These are phyloP conservation scores for Thinopyrum elongatum DNA, from an alignment of 176 grass and related monocot genomes.

Conservation along the genomic window DNA sequence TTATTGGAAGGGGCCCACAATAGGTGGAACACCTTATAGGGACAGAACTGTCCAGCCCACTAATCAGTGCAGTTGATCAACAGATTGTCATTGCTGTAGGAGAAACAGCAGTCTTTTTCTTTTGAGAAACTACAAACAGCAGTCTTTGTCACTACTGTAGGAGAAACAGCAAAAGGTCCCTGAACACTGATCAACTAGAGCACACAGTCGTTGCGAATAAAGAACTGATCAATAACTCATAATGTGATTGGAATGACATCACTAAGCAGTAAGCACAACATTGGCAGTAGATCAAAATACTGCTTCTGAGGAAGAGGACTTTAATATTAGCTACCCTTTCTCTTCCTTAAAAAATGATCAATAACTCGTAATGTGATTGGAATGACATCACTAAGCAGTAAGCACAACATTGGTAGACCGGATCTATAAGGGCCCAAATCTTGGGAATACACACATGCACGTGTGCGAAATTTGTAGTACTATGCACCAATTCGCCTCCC, in stretches of 20 bases:
- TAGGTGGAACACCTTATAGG: neutral
- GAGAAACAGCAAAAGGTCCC: neutral
- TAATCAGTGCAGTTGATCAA: too few species aligned
- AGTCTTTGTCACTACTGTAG: neutral
- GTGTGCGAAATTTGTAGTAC: neutral
- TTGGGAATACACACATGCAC: neutral
- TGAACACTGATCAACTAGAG: neutral
- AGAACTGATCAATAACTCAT: neutral
- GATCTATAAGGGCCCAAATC: neutral
- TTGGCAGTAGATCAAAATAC: neutral
- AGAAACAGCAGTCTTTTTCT: neutral
- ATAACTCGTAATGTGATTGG: neutral
- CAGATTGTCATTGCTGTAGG: too few species aligned
- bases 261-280: neutral
- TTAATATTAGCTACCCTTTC: neutral
- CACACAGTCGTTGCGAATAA: neutral
- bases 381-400: too few species aligned
- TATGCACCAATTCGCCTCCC: neutral
- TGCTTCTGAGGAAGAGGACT: neutral
- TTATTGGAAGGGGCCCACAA: neutral
- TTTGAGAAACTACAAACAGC: neutral
- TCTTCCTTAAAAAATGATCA: conserved; percentile 4
- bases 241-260: neutral
- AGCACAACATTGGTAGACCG: neutral
- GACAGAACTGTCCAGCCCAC: neutral